phyloP scores from a whole-genome alignment of 352 stramenopile species.

The Pythium volutum region DNA sequence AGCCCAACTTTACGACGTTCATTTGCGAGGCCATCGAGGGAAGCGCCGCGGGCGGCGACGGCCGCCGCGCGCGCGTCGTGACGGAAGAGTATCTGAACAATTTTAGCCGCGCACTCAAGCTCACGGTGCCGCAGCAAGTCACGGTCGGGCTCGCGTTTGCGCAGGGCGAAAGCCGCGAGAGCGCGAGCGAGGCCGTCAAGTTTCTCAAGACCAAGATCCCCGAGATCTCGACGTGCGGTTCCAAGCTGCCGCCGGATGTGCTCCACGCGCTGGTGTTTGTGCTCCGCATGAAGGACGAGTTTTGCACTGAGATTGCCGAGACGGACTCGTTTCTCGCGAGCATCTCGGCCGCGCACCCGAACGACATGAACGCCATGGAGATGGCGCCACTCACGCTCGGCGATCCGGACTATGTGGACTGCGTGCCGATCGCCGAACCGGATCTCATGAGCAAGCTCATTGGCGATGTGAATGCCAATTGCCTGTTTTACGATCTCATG shows the following conservation, averaged over 20 bases:
- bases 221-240: conserved; percentile 75
- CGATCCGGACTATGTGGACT: conserved; percentile 86
- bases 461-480: conserved; percentile 70
- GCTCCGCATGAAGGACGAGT: conserved; percentile 77
- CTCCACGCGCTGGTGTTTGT: conserved; percentile 82
- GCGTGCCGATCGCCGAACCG: conserved; percentile 47
- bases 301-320: conserved; percentile 65
- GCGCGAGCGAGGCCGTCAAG: conserved; percentile 56
- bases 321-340: conserved; percentile 85
- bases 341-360: conserved; percentile 82
- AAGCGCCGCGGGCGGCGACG: conserved; percentile 38
- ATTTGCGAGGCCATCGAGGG: conserved; percentile 86
- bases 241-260: conserved; percentile 83
- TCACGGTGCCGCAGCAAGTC: conserved; percentile 84
- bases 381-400: conserved; percentile 85
- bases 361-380: conserved; percentile 82
- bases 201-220: conserved; percentile 84
- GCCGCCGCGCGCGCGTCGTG: conserved; percentile 40
- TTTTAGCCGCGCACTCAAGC: conserved; percentile 80
- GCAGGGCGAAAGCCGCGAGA: conserved; percentile 62
- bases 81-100: conserved; percentile 77
- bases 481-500: conserved; percentile 90
- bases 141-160: conserved; percentile 81
- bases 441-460: conserved; percentile 77
- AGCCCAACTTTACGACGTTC: conserved; percentile 89